Base-by-base conservation (phyloP, 129 eudicot species). In the Gnaphalium uliginosum region DNA sequence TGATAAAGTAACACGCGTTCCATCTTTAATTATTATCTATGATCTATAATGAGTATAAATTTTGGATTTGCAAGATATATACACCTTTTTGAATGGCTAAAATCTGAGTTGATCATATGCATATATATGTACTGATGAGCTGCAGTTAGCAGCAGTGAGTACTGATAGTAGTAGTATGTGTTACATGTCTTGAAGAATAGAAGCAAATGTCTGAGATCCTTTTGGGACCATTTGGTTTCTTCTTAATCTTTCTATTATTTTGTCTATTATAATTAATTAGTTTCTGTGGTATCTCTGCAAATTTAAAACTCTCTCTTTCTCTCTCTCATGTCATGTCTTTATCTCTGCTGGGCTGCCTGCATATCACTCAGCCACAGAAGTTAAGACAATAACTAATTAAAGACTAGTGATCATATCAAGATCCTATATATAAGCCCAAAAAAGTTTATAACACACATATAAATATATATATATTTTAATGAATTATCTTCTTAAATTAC, bases 321-420 rank as follows among this genome's bases (percentile, higher is more conserved):
- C 68, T 63, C 66, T 51, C 79, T 54, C 37, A 39, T 73, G 83
- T 79, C 75, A 66, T 79, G 83, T 79, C 83, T 66, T 69, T 79
- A 65, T 79, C 83, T 66, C 43, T 69, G 65, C 48, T 54, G 43
- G 76, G 58, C 70, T 71, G 37, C 73, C 82, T 79, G 83, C 73
- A 79, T 33, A 64, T 79, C 59, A 64, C 83, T 72, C 83, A 64
- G 83, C 17, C 68, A 39, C 32, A 71, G 66, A 73, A 79, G 60
- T 73, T 73, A 73, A 73, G 64, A 72, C 8, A 72, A 53, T 53
- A 50, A 63, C 57, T 53, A 65, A 79, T 46, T 46, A 66, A 41
- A 41, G 73, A 66, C 70, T 46, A 14, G 53, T 46, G 18, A 46
- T 46, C 18, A 13, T 14, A 46, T 46, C n/a, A 46, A 46, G 6